Evolutionary conservation across 1,284 basidiomycete species (phyloP).

Genomic region (Cutaneotrichosporon sp.): DNA sequence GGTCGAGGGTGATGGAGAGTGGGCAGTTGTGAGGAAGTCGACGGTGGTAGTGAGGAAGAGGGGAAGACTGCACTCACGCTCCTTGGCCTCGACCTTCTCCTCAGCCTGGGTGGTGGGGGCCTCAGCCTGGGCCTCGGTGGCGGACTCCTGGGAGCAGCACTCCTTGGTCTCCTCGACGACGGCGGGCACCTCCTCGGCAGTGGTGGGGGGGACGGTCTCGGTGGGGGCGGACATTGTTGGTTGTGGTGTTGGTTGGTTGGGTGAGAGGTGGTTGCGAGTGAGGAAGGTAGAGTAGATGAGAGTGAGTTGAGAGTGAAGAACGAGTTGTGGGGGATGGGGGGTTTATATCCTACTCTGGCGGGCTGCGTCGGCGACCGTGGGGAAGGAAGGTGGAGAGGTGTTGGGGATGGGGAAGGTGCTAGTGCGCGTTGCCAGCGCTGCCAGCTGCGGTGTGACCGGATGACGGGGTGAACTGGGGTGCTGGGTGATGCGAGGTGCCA

Average conservation of each 20-base stretch:
- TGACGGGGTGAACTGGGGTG: too few relatives aligned
- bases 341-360: background rate
- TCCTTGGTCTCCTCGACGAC: background rate
- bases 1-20: background rate
- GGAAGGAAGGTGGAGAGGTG: background rate
- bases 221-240: conserved; percentile 2
- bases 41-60: too few relatives aligned
- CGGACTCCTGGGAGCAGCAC: background rate
- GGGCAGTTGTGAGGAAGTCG: too few relatives aligned
- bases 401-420: too few relatives aligned
- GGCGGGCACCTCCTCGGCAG: conserved; percentile 3
- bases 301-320: background rate
- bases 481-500: too few relatives aligned
- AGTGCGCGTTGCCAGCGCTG: too few relatives aligned
- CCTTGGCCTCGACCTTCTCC: conserved; percentile 5
- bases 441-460: too few relatives aligned
- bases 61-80: background rate
- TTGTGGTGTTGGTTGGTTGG: background rate
- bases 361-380: background rate
- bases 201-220: background rate
- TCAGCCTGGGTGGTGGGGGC: background rate
- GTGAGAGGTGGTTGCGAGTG: background rate
- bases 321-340: background rate
- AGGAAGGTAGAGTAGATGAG: background rate
- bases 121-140: conserved; percentile 1